These are phyloP conservation scores for Fusarium udum DNA, from an alignment of 2,329 filamentous ascomycete genomes.

Conservation along the genomic window DNA sequence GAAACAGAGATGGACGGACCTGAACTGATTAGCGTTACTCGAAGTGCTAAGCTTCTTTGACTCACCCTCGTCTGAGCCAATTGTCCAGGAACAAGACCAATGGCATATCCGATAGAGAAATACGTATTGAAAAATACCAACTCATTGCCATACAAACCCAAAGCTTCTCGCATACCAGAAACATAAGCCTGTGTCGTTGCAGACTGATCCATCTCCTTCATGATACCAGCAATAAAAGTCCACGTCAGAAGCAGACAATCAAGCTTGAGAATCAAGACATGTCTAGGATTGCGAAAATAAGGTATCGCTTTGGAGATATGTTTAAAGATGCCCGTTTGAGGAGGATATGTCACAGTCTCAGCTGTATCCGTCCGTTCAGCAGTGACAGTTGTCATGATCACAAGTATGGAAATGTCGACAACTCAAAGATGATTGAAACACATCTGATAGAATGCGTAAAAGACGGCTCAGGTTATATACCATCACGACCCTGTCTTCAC, in stretches of 20 bases:
- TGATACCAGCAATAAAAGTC: conserved; percentile 50
- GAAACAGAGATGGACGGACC: conserved; percentile 52
- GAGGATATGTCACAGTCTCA: not conserved
- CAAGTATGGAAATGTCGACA: not conserved
- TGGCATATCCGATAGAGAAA: conserved; percentile 69
- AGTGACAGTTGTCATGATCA: conserved; percentile 10
- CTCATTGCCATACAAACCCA: conserved; percentile 59
- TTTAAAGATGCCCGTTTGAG: conserved; percentile 34
- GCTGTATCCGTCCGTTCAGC: not conserved
- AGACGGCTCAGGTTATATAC: conserved; percentile 28
- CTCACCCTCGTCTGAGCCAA: conserved; percentile 49
- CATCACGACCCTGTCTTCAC: conserved; percentile 5
- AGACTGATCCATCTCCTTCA: conserved; percentile 52
- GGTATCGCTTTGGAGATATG: conserved; percentile 28
- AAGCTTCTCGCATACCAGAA: conserved; percentile 47
- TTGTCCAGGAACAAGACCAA: conserved; percentile 55
- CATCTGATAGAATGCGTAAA: not conserved
- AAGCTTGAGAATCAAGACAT: conserved; percentile 49
- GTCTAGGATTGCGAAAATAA: conserved; percentile 45
- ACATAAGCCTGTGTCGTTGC: conserved; percentile 51
- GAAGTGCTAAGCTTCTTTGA: rapidly evolving
- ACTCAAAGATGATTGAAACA: not conserved
- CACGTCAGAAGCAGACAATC: conserved; percentile 49
- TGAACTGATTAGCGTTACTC: not conserved
- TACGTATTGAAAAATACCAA: conserved; percentile 62